Evolutionary conservation across 345 rosid species (phyloP), one percentile per base, ranked within the genome.

Genomic region (Trapa bicornis): DNA sequence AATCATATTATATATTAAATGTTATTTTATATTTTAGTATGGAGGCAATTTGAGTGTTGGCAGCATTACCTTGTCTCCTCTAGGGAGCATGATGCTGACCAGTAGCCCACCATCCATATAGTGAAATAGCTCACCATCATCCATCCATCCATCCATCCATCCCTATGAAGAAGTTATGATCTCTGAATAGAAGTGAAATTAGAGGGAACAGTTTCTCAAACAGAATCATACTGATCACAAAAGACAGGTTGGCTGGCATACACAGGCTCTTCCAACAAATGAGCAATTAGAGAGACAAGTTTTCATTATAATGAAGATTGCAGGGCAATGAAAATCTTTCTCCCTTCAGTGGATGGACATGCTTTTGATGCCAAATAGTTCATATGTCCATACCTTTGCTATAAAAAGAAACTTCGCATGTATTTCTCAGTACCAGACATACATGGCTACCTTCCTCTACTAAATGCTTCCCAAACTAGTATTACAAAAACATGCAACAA

Each of bases 401-500:
- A 17, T 29, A 50, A 6, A 7, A 35, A 32, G 35, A 32, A 32
- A 58, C 11, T 2, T 3, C 7, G 43, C 43, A 38, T 4, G 38
- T 9, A 37, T 32, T 58, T 35, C 14, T 58, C 63, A 35, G 37
- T 58, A 58, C 63, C 38, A 58, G 37, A 16, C 37, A 2, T 8
- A 38, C 37, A 32, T 37, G 63, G 63, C 35, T 58, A 58, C 22
- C 22, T 66, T 50, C 43, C 64, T 56, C 69, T 33, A 45, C 41
- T 45, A 66, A 65, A 43, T 53, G 38, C 64, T 16, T 41, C 35
- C 42, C 56, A 2, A 45, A 32, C n/a, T 56, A 58, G 68, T 65
- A 71, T 11, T 32, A 54, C 61, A 71, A 65, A 71, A 71, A 54
- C 66, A 3, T 35, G 42, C 9, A 53, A 43, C 33, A 58, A 45